Base-by-base conservation (phyloP, 2,329 filamentous ascomycete genomes). In the Fusarium nygamai region DNA sequence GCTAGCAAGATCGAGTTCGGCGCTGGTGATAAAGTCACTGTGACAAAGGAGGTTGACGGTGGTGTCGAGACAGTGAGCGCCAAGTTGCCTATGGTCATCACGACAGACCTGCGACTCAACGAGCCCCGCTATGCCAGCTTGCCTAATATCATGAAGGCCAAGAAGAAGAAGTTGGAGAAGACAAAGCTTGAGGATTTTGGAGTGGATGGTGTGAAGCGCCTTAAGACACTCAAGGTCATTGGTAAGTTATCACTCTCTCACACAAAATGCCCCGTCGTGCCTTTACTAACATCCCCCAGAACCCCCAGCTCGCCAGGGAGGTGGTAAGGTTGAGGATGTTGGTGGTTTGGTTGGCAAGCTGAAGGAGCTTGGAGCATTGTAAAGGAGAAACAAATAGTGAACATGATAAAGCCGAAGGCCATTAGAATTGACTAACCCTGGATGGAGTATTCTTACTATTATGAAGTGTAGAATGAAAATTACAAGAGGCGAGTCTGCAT, bases 131-230 rank as follows among this genome's bases (percentile, higher is more conserved):
- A 98, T 83, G 96, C 96, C 29, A 98, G 91, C 84, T 84, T 99
- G 89, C 96, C 95, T 58, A 98, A 98, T 82, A 98, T 99, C 76
- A 99, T 99, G 96, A 99, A 98, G 92, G 96, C 96, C 61, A 99
- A 99, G 93, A 99, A 98, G 93, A 99, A 99, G 93, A 94, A 94
- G 81, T 81, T 99, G 78, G 94, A 96, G 80, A 98, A 98, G 92
- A 93, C 94, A 89, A 94, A 89, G 75, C 83, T 98, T 82, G 89
- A 87, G 65, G 96, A 99, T 81, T 93, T 93, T 83, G 94, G 93
- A 5, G 85, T 98, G 48, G 92, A 95, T 78, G 90, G 89, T 60
- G 88, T 89, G 82, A 91, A 89, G 84, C 89, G 95, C 79, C 84
- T 99, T 82, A 98, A 96, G 91, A 93, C 94, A 62, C 80, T 98